phyloP scores from a whole-genome alignment of 306 rosid species.

The Quillaja saponaria region DNA sequence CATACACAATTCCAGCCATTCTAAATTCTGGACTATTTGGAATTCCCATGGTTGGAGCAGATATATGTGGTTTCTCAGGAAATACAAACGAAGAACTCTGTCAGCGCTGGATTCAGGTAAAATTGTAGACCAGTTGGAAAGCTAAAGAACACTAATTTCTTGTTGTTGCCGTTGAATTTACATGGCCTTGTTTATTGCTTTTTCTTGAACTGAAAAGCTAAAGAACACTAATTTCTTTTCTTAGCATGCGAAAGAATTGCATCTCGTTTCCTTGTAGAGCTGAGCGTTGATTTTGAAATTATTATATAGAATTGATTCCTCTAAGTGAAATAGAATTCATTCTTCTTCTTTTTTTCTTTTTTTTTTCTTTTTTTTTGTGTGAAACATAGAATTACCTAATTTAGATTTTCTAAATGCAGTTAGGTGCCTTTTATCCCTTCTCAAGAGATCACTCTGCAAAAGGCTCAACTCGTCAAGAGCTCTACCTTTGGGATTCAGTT shows the following conservation, averaged over 20 bases:
- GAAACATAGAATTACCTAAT: background rate
- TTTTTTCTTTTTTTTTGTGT: too few species aligned
- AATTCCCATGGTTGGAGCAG: constrained; percentile 94
- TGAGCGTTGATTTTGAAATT: too few species aligned
- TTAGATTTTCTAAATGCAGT: constrained; percentile 44
- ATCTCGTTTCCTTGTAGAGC: background rate
- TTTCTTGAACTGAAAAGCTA: background rate
- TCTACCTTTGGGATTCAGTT: constrained; percentile 84
- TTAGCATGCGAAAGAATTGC: background rate
- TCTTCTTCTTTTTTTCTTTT: background rate
- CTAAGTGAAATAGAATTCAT: too few species aligned
- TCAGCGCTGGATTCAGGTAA: constrained; percentile 91
- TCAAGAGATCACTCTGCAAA: constrained; percentile 75
- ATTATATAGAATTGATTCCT: too few species aligned
- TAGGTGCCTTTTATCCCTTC: constrained; percentile 92
- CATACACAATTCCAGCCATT: constrained; percentile 65
- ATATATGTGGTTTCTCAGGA: constrained; percentile 75
- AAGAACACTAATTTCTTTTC: background rate
- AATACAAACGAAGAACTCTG: constrained; percentile 87
- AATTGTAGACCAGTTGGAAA: too few species aligned
- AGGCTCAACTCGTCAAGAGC: constrained; percentile 60
- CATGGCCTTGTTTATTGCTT: too few species aligned
- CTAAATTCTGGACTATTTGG: constrained; percentile 78
- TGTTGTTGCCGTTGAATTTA: too few species aligned
- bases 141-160: too few species aligned